Evolutionary conservation across 768 basidiomycete species (phyloP).

Genomic region (Panus rudis): DNA sequence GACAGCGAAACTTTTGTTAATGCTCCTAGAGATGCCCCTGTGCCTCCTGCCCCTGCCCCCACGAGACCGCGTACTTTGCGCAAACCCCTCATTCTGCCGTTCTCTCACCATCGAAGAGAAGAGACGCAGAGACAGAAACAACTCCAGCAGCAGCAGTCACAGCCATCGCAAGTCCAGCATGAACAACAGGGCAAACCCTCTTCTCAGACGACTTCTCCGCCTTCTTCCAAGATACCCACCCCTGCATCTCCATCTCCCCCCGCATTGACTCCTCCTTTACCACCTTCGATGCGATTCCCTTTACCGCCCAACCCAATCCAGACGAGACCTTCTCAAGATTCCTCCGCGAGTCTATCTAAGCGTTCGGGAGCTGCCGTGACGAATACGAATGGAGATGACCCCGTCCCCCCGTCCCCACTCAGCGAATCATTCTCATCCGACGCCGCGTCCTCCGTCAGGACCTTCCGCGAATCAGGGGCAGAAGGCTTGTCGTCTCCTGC

Average conservation of each 20-base stretch:
- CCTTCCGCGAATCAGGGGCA: too few relatives aligned
- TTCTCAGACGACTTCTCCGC: background rate
- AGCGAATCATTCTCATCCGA: background rate
- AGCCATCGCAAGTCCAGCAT: too few relatives aligned
- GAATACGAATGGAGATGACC: constrained; percentile 1
- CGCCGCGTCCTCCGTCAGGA: background rate
- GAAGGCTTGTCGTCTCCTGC: too few relatives aligned
- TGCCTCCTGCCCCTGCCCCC: constrained; percentile 2
- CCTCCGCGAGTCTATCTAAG: background rate
- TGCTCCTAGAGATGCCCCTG: constrained; percentile 4
- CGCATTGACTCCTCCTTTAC: constrained; percentile 9
- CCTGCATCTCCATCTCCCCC: constrained; percentile 6
- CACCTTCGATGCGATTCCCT: constrained; percentile 13
- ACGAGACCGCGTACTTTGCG: background rate
- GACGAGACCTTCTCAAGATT: background rate
- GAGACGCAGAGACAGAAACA: constrained; percentile 1
- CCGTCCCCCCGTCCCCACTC: constrained; percentile 2
- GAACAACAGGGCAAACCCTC: background rate
- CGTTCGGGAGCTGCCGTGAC: background rate
- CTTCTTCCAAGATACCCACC: constrained; percentile 4
- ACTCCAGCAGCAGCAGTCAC: background rate
- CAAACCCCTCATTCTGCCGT: constrained; percentile 4
- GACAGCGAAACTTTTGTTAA: constrained; percentile 4
- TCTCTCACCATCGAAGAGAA: constrained; percentile 1
- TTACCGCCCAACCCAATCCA: constrained; percentile 6